Evolutionary conservation across 176 grass and related monocot species (phyloP).

Genomic region (Bothriochloa decipiens): DNA sequence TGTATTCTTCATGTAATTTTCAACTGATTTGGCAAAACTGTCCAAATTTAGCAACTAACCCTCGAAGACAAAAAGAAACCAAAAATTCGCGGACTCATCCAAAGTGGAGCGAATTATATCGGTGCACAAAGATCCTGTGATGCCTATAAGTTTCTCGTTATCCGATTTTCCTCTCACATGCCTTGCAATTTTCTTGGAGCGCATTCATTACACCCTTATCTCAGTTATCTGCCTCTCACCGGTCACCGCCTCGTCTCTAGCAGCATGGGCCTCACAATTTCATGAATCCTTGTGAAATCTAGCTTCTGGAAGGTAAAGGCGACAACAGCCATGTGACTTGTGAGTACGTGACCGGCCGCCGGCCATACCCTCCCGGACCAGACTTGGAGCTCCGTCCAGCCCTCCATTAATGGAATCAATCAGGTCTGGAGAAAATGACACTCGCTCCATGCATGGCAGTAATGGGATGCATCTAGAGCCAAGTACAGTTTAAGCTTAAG

Average conservation of each 20-base stretch:
- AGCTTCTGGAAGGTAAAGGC: background rate
- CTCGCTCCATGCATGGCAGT: slow-evolving; percentile 26
- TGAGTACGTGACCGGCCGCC: slow-evolving; percentile 34
- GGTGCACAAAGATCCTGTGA: slow-evolving; percentile 33
- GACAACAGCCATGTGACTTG: slow-evolving; percentile 39
- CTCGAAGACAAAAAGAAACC: background rate
- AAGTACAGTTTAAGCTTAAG: slow-evolving; percentile 26
- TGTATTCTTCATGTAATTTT: background rate
- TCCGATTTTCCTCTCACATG: background rate
- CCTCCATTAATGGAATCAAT: slow-evolving; percentile 15
- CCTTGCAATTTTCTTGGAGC: slow-evolving; percentile 34
- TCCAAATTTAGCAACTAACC: background rate
- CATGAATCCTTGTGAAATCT: slow-evolving; percentile 32
- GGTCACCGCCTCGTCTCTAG: slow-evolving; percentile 7
- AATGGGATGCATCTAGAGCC: slow-evolving; percentile 21
- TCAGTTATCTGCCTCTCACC: slow-evolving; percentile 30
- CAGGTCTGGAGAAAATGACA: slow-evolving; percentile 33
- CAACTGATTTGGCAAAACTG: background rate
- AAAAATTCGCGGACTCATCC: background rate
- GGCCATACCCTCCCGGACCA: background rate
- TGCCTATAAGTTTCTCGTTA: slow-evolving; percentile 27
- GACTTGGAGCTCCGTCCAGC: background rate
- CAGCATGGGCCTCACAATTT: slow-evolving; percentile 50
- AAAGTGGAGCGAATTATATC: background rate
- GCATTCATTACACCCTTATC: slow-evolving; percentile 51